Conservation (phyloP, 176 grass and related monocot species). For the Urochloa ruziziensis region DNA sequence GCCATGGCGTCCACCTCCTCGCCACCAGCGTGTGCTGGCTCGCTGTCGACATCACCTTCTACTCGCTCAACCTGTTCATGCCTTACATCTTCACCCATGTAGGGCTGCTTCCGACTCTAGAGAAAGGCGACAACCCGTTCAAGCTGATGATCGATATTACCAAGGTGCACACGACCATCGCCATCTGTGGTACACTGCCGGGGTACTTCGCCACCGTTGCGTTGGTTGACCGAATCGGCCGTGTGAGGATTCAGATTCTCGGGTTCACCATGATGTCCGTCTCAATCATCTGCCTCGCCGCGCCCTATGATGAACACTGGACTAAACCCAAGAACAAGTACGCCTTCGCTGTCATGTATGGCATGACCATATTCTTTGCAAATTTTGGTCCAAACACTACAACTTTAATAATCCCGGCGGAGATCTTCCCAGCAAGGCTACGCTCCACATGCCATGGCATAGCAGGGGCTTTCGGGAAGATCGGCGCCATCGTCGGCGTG, state of each 20-base stretch:
- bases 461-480: constrained; percentile 36
- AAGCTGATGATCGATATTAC: background rate
- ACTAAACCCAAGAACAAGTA: background rate
- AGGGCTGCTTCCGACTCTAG: background rate
- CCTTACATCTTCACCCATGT: background rate
- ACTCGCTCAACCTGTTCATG: constrained; percentile 16
- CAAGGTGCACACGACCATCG: background rate
- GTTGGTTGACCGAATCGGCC: constrained; percentile 35
- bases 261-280: constrained; percentile 57
- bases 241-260: constrained; percentile 33
- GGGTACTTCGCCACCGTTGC: constrained; percentile 40
- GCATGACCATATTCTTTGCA: constrained; percentile 39
- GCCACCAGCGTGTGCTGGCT: background rate
- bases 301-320: background rate
- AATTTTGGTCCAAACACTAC: constrained; percentile 57
- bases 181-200: background rate
- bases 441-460: constrained; percentile 56
- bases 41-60: constrained; percentile 11
- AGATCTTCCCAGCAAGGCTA: constrained; percentile 46
- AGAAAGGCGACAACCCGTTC: background rate
- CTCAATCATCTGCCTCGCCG: constrained; percentile 34
- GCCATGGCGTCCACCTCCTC: constrained; percentile 3
- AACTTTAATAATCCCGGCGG: constrained; percentile 46
- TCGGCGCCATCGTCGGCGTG: constrained; percentile 31
- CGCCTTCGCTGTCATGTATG: constrained; percentile 5